Evolutionary conservation across 768 basidiomycete genomes (phyloP).

Genomic region (Hypholoma sublateritium): DNA sequence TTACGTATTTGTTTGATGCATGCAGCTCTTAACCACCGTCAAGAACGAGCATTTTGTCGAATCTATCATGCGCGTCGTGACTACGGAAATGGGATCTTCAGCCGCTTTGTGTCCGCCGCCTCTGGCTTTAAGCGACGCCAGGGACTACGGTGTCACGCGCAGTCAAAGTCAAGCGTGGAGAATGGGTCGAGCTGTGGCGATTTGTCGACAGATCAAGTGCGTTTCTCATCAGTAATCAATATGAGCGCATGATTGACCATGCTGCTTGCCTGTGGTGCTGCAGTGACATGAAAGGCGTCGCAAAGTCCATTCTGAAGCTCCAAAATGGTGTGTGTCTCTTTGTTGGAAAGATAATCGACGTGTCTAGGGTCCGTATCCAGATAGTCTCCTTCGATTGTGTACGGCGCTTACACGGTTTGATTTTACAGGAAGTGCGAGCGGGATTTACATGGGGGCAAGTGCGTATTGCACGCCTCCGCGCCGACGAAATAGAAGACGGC

Average conservation of each 20-base stretch:
- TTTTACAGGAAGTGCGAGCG: constrained; percentile 31
- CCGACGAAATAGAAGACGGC: constrained; percentile 30
- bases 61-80: constrained; percentile 42
- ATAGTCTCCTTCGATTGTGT: not conserved
- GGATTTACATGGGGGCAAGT: constrained; percentile 38
- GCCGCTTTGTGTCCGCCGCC: constrained; percentile 46
- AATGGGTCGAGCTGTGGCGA: constrained; percentile 57
- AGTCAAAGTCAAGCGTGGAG: constrained; percentile 64
- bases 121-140: constrained; percentile 31
- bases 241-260: not conserved
- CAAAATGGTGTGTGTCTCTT: constrained; percentile 42
- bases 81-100: constrained; percentile 52
- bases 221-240: constrained; percentile 1
- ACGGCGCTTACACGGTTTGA: not conserved
- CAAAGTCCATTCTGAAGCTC: constrained; percentile 26
- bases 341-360: constrained; percentile 59
- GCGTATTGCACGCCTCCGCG: constrained; percentile 25
- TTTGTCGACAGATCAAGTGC: constrained; percentile 45
- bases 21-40: constrained; percentile 41
- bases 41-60: constrained; percentile 46
- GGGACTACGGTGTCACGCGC: constrained; percentile 43
- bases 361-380: constrained; percentile 28
- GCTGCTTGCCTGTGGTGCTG: not conserved
- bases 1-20: not conserved
- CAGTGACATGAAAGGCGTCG: constrained; percentile 27